Evolutionary conservation across 2,329 filamentous ascomycete genomes (phyloP).

Genomic region (Trichoderma koningiopsis): DNA sequence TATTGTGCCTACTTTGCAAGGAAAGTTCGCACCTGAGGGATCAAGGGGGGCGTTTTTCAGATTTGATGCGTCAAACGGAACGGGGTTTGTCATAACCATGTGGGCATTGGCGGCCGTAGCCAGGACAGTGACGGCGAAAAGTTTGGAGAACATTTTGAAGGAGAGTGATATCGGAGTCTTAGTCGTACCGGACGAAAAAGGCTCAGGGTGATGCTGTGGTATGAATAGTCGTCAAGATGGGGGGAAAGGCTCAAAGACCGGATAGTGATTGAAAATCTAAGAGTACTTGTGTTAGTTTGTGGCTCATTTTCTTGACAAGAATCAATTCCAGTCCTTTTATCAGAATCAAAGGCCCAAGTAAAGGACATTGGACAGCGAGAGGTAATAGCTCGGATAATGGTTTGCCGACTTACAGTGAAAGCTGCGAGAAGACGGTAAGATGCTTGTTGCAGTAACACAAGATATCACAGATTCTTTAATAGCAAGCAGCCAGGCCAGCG

Average conservation of each 20-base stretch:
- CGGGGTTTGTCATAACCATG: slow-evolving; percentile 70
- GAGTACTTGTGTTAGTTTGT: background rate
- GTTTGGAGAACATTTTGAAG: slow-evolving; percentile 55
- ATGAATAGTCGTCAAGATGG: slow-evolving; percentile 35
- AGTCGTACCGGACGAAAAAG: slow-evolving; percentile 40
- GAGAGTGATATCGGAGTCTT: slow-evolving; percentile 22
- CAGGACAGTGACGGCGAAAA: slow-evolving; percentile 57
- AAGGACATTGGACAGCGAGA: background rate
- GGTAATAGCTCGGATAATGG: background rate
- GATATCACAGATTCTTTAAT: slow-evolving; percentile 26
- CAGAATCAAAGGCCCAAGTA: too few relatives aligned
- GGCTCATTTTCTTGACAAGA: background rate
- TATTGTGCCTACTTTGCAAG: slow-evolving; percentile 68
- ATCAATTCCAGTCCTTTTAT: background rate
- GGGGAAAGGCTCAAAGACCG: background rate
- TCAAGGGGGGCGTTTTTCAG: slow-evolving; percentile 66
- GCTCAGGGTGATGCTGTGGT: slow-evolving; percentile 27
- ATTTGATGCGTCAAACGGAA: slow-evolving; percentile 55
- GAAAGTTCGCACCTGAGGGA: slow-evolving; percentile 69
- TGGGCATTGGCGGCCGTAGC: slow-evolving; percentile 68
- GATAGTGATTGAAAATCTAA: slow-evolving; percentile 15
- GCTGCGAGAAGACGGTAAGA: slow-evolving; percentile 10
- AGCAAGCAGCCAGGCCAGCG: slow-evolving; percentile 23
- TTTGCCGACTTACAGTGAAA: slow-evolving; percentile 20
- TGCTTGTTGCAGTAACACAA: slow-evolving; percentile 20